Evolutionary conservation across 306 rosid genomes (phyloP), one percentile per base, ranked within the genome.

Genomic region (Cucurbita ficifolia): DNA sequence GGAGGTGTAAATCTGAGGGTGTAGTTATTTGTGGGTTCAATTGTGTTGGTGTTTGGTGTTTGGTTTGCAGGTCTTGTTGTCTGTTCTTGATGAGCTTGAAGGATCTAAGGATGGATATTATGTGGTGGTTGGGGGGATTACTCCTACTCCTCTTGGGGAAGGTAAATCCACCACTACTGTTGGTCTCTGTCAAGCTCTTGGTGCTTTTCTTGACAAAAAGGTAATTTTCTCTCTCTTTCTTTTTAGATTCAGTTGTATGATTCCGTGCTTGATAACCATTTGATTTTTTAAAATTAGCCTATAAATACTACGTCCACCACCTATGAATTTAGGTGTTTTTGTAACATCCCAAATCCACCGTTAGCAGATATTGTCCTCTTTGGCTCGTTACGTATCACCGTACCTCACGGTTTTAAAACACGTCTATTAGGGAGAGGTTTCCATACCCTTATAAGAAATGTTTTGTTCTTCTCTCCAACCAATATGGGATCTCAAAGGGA

Each of bases 121-220:
- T 82, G 97, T 94, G 81, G 98, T 94, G 79, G 98, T 94, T 76
- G 99, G 92, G 73, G 99, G 97, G 62, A 94, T 94, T 75, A 94
- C 99, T 71, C 99, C 99, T 51, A 94, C 99, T 4, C 95, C 99
- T 74, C 99, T 91, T 12, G 97, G 96, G 75, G 99, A 94, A 87
- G 99, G 97, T 60, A 94, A 94, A 82, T 94, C 99, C 77, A 94
- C 99, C 22, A 91, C 99, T n/a, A 89, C 96, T 43, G 96, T 94
- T 59, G 99, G 99, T 29, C 97, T 94, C 53, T 94, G 99, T 78
- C 99, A 94, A 89, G 99, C 99, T 80, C 81, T 94, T 75, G 99
- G 99, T 73, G 95, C 99, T 84, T 94, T 85, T 81, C 99, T 91
- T 79, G 87, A 94, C 73, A 94, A 87, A 77, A 94, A 91, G 96